These are phyloP conservation scores for Trichoderma reesei DNA, from an alignment of 495 filamentous ascomycete genomes.

Conservation along the genomic window DNA sequence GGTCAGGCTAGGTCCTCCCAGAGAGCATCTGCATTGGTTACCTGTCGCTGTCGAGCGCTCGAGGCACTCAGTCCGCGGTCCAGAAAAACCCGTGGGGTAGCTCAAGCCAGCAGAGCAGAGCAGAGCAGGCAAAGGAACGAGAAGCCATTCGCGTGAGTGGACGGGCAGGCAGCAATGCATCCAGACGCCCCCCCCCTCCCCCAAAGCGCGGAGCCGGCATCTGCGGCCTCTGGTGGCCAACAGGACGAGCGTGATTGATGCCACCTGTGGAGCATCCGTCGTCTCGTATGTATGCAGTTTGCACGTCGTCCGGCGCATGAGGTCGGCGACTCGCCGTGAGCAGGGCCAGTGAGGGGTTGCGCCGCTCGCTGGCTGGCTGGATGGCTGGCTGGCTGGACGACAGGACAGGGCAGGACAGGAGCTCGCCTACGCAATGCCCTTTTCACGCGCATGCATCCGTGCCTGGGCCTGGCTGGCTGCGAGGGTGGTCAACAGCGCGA, in stretches of 20 bases:
- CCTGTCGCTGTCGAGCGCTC: not conserved
- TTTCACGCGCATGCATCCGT: not conserved
- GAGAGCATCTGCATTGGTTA: too few relatives aligned
- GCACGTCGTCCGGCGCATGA: not conserved
- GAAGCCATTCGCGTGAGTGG: not conserved
- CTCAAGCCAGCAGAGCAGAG: not conserved
- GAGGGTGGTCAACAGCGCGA: not conserved
- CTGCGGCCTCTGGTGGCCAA: not conserved
- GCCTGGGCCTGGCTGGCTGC: not conserved
- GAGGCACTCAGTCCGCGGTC: not conserved
- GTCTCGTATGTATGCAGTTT: not conserved
- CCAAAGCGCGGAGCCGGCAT: not conserved
- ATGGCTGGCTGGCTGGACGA: too few relatives aligned
- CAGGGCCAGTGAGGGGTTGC: slow-evolving; percentile 4
- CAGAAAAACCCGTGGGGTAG: slow-evolving; percentile 1
- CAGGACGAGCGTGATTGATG: not conserved
- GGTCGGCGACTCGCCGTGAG: not conserved
- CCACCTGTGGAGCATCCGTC: slow-evolving; percentile 6
- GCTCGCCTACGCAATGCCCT: not conserved
- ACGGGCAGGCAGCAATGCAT: slow-evolving; percentile 6
- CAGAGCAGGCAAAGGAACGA: not conserved
- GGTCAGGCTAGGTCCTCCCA: not conserved
- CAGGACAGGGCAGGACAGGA: not conserved
- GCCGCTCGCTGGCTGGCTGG: not conserved
- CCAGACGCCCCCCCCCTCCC: not conserved